Conservation (phyloP, 2,329 filamentous ascomycete species). For the Lojkania enalia region DNA sequence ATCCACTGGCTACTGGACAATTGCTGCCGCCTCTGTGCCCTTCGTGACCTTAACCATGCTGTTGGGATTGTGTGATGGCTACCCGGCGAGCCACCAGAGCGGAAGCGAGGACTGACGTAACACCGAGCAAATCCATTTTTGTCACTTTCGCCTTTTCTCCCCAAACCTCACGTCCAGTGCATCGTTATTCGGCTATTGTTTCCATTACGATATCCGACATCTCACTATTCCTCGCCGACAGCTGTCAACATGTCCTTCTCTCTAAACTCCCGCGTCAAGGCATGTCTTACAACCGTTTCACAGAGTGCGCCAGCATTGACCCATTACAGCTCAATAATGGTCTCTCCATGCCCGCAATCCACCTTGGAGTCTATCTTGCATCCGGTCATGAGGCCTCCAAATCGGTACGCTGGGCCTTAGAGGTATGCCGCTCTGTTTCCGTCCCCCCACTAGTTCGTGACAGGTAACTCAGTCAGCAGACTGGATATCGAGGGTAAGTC, state of each 20-base stretch:
- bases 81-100: slow-evolving; percentile 1
- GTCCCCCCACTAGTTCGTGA: slow-evolving; percentile 10
- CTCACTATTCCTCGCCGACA: slow-evolving; percentile 18
- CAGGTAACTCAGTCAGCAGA: slow-evolving; percentile 35
- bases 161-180: slow-evolving; percentile 13
- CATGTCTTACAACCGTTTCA: slow-evolving; percentile 22
- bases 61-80: slow-evolving; percentile 6
- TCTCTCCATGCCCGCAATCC: slow-evolving; percentile 68
- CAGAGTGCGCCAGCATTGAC: slow-evolving; percentile 23
- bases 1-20: background rate
- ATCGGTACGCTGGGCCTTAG: slow-evolving; percentile 62
- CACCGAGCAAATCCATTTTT: slow-evolving; percentile 21
- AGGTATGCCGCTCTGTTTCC: slow-evolving; percentile 45
- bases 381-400: slow-evolving; percentile 61
- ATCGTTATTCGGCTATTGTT: slow-evolving; percentile 21
- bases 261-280: slow-evolving; percentile 50
- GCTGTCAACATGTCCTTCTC: slow-evolving; percentile 42
- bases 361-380: slow-evolving; percentile 75
- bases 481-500: slow-evolving; percentile 51
- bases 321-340: slow-evolving; percentile 58
- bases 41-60: slow-evolving; percentile 10
- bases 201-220: slow-evolving; percentile 30
- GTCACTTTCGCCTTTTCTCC: slow-evolving; percentile 9
- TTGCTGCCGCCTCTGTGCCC: slow-evolving; percentile 9
- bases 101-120: slow-evolving; percentile 15